Percentiles rank a stretch among this genome's conserved stretches.
phyloP scores from a whole-genome alignment of 306 rosid genomes.

The Leucaena leucocephala region DNA sequence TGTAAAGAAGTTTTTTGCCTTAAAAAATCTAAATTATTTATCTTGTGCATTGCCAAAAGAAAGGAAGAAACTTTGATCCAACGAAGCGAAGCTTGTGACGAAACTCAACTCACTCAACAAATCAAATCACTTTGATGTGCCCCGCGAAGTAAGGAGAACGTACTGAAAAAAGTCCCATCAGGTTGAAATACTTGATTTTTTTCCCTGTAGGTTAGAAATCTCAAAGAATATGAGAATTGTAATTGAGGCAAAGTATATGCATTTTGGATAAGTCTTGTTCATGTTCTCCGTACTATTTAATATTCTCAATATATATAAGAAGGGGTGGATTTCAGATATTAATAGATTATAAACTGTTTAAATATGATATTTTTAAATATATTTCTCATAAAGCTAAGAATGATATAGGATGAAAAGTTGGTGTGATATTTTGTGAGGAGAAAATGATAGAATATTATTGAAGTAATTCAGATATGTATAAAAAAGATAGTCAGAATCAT shows the following conservation, averaged over 20 bases:
- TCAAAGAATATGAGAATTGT: background rate
- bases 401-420: too few species aligned
- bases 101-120: background rate
- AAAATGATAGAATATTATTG: too few species aligned
- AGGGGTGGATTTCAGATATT: background rate
- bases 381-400: too few species aligned
- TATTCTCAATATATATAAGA: background rate
- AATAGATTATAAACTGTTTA: too few species aligned
- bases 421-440: too few species aligned
- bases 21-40: background rate
- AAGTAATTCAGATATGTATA: too few species aligned
- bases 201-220: background rate
- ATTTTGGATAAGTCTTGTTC: background rate
- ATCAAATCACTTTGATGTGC: background rate
- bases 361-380: too few species aligned
- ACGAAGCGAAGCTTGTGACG: background rate
- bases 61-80: background rate
- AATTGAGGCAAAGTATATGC: background rate
- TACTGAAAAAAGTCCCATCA: background rate
- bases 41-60: background rate
- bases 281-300: too few species aligned
- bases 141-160: background rate
- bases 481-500: too few species aligned
- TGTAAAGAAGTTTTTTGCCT: background rate
- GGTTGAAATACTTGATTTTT: background rate